These are phyloP conservation scores for Fusarium sp. DNA, from an alignment of 2,329 filamentous ascomycete genomes.

Conservation along the genomic window DNA sequence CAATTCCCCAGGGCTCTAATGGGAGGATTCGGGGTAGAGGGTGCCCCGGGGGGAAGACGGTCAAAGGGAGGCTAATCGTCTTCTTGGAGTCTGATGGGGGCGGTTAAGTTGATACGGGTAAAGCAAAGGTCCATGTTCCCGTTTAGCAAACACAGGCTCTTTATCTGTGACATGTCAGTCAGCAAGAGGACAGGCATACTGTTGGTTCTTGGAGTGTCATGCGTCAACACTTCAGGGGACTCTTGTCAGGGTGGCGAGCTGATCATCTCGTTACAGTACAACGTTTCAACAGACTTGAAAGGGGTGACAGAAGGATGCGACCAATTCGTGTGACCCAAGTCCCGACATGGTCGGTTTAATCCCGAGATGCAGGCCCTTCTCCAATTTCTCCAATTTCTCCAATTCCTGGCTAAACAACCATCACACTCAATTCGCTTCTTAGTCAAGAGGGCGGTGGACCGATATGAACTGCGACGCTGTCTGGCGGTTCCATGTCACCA, in stretches of 20 bases:
- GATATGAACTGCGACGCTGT: neutral
- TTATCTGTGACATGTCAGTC: neutral
- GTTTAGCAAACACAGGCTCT: neutral
- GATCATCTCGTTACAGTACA: conserved; percentile 1
- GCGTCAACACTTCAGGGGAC: neutral
- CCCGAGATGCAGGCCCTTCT: neutral
- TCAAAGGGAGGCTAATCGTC: neutral
- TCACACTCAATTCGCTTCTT: neutral
- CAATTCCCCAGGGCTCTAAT: conserved; percentile 23
- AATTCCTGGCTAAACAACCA: neutral
- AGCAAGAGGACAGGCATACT: neutral
- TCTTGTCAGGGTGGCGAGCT: neutral
- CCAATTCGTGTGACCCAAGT: neutral
- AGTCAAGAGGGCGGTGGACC: neutral
- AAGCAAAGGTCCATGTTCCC: neutral
- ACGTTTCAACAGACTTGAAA: neutral
- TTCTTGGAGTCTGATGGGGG: conserved; percentile 7
- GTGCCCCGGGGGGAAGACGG: neutral
- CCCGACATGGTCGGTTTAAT: neutral
- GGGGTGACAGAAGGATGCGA: neutral
- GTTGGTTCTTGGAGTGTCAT: neutral
- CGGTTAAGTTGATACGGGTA: neutral
- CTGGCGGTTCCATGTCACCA: neutral
- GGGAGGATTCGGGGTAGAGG: conserved; percentile 29
- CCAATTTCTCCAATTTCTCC: neutral